A percentile compares a stretch with the other conserved stretches of the same genome.
phyloP scores from a whole-genome alignment of 2,329 filamentous ascomycete species.

The Pseudogymnoascus sp. region DNA sequence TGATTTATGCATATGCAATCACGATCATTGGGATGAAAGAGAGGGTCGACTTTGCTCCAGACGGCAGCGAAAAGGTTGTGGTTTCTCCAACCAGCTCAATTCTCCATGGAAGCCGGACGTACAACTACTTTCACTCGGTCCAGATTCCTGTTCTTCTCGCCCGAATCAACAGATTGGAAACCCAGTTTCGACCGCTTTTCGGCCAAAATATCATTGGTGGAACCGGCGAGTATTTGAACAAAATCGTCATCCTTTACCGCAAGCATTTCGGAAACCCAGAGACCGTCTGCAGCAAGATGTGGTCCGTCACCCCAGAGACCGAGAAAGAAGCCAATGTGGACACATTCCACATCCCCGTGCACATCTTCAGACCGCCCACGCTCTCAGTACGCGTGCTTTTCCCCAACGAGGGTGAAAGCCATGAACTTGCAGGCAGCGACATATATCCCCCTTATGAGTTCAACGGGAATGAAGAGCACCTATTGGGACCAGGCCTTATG shows the following conservation, averaged over 20 bases:
- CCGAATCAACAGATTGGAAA: not conserved
- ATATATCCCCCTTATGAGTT: not conserved
- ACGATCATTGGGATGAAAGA: constrained; percentile 2
- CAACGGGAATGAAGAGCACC: not conserved
- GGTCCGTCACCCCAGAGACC: not conserved
- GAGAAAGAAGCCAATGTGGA: not conserved
- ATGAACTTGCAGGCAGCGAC: not conserved
- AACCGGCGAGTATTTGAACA: not conserved
- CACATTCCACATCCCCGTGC: not conserved
- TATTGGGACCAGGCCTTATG: not conserved
- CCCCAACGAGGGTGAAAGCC: not conserved
- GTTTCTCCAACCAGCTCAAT: not conserved
- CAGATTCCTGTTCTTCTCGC: not conserved
- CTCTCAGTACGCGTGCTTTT: not conserved
- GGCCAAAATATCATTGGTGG: not conserved
- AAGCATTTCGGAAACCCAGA: not conserved
- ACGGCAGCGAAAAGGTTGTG: not conserved
- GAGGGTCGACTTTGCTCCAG: not conserved
- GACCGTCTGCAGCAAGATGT: not conserved
- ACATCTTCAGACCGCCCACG: not conserved
- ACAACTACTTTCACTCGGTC: not conserved
- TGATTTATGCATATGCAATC: not conserved
- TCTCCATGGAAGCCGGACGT: not conserved
- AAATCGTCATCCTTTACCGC: not conserved
- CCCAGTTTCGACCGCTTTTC: not conserved